A percentile compares a stretch with the other conserved stretches of the same genome.
Conservation (phyloP, 441 rosid genomes). For the Euphorbia celastroides region DNA sequence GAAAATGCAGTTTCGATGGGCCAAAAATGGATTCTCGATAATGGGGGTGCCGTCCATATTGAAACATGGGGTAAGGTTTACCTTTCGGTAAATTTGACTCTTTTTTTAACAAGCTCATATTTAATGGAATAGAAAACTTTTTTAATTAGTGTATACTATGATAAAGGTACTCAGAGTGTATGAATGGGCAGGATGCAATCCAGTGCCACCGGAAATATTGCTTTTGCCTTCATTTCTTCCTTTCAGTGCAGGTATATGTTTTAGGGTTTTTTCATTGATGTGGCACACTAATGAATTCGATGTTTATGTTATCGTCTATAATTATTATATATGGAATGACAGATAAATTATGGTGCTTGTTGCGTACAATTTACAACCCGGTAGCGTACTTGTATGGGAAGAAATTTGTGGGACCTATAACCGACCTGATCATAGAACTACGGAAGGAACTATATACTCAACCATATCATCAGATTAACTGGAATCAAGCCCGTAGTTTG, state of each 20-base stretch:
- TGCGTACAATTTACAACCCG: constrained; percentile 47
- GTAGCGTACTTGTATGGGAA: constrained; percentile 33
- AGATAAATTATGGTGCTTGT: constrained; percentile 57
- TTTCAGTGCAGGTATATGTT: constrained; percentile 38
- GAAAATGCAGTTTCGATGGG: no score
- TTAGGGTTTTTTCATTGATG: neutral
- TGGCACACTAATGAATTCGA: neutral
- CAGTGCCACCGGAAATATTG: constrained; percentile 67
- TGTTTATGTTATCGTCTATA: neutral
- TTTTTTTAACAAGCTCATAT: neutral
- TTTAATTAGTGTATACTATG: neutral
- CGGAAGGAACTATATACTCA: constrained; percentile 41
- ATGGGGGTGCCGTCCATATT: no score
- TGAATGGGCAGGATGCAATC: constrained; percentile 73
- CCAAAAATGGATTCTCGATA: no score
- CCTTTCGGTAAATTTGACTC: constrained; percentile 24
- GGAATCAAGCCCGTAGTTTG: constrained; percentile 33
- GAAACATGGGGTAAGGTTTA: constrained; percentile 54
- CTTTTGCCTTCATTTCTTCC: constrained; percentile 54
- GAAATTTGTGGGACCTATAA: constrained; percentile 34
- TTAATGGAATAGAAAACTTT: no score
- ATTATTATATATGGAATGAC: constrained; percentile 2
- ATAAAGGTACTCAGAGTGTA: constrained; percentile 56
- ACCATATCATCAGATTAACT: constrained; percentile 42
- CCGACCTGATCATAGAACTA: constrained; percentile 29